Conservation (phyloP, 2,329 filamentous ascomycete genomes). For the Clarireedia monteithiana region DNA sequence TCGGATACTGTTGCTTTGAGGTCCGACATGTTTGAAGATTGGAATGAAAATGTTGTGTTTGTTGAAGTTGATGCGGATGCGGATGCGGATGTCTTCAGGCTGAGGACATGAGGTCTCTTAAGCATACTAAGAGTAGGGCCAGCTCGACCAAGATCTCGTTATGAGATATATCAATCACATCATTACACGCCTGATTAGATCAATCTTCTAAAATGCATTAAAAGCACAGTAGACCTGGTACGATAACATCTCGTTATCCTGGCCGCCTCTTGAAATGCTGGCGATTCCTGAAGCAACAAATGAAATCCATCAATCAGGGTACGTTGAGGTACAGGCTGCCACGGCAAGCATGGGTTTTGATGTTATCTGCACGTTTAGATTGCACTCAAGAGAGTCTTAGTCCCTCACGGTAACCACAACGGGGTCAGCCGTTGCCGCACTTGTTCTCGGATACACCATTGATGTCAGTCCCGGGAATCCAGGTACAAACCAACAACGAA, state of each 20-base stretch:
- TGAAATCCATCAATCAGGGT: neutral
- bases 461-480: neutral
- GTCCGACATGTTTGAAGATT: conserved; percentile 54
- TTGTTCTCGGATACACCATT: neutral
- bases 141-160: too few relatives aligned
- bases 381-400: conserved; percentile 1
- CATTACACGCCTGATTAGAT: neutral
- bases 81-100: neutral
- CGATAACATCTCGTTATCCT: too few relatives aligned
- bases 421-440: neutral
- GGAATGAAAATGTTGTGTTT: neutral
- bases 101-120: neutral
- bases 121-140: too few relatives aligned
- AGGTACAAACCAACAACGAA: conserved; percentile 4
- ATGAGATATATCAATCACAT: neutral
- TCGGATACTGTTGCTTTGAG: conserved; percentile 57
- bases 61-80: neutral
- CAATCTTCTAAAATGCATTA: neutral
- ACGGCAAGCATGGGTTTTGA: neutral
- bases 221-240: neutral
- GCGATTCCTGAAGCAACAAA: too few relatives aligned
- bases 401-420: neutral
- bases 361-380: neutral
- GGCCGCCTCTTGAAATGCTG: too few relatives aligned
- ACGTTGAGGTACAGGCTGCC: neutral